Base-by-base conservation (phyloP, 352 stramenopile genomes). In the Pythium coloratum region DNA sequence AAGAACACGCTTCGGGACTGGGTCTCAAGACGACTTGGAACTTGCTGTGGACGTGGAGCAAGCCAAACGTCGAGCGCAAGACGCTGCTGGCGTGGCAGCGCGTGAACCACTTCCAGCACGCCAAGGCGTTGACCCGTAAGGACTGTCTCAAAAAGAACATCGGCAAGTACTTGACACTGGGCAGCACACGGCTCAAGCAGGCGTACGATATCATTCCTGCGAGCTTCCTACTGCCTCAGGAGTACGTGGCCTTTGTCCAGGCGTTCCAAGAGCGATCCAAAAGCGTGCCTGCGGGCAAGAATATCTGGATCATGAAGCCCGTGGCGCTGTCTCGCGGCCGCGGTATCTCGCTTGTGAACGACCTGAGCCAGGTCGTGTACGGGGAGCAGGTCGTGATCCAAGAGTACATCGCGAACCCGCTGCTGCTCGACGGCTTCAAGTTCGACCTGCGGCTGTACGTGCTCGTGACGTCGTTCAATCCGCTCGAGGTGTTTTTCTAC, bases 291-390 rank as follows among this genome's bases (percentile, higher is more conserved):
- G 24, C 66, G 13, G 62, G 33, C n/a, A 84, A 88, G 44, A 97
- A 97, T 54, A 85, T 96, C 55, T 98, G 94, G 95, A 98, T 98
- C 70, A 91, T 98, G 76, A 98, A 98, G 60, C 95, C 95, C 8
- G 83, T 97, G 14, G 89, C 90, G 7, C 77, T 97, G 14, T 97
- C 89, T 10, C 82, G 95, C 62, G 95, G 95, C 3, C 86, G 95
- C 30, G 95, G 95, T n/a, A 98, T 98, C 59, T 95, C 80, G 56
- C 71, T 98, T 5, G 75, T 98, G n/a, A 84, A 92, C 53, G 80
- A 96, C 62, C 68, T 98, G 38, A 80, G 74, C 40, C 76, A 96
- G 49, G 81, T 98, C 20, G 82, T 91, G 24, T 98, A 98, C 77
- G 80, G 80, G 9, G 80, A 97, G 56, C 84, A 85, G 34, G 86